Evolutionary conservation across 305 asterid species (phyloP).

Genomic region (Solanum hybrid): DNA sequence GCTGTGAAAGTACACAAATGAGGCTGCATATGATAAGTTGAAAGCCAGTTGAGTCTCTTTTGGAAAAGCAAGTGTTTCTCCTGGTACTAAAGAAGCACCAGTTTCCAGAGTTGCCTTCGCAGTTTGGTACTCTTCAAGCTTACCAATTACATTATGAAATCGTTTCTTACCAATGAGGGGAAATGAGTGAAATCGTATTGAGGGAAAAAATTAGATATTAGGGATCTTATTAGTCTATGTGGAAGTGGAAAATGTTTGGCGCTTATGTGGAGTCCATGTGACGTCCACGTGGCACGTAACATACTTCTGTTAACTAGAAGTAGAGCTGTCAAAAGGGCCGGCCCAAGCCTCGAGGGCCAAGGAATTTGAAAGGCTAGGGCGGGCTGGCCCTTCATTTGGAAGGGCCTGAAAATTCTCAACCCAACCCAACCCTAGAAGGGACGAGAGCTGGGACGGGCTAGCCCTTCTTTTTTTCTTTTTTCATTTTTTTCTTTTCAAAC

Average conservation of each 20-base stretch:
- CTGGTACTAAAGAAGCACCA: slow-evolving; percentile 74
- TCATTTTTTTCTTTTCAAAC: no score
- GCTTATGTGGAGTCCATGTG: not conserved
- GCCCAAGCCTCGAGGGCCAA: no score
- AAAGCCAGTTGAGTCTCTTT: slow-evolving; percentile 26
- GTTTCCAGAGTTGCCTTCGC: slow-evolving; percentile 67
- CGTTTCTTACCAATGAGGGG: not conserved
- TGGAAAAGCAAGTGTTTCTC: slow-evolving; percentile 30
- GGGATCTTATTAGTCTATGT: not conserved
- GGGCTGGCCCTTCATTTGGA: no score
- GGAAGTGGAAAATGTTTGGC: not conserved
- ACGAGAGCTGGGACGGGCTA: no score
- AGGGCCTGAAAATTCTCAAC: no score
- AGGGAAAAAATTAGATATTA: not conserved
- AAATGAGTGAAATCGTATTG: not conserved
- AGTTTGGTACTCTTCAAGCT: slow-evolving; percentile 89
- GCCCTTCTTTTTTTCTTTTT: no score
- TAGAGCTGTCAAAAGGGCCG: no score
- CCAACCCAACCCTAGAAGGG: no score
- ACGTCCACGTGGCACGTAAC: not conserved
- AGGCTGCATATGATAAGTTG: slow-evolving; percentile 17
- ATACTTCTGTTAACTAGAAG: not conserved
- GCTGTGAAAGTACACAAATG: not conserved
- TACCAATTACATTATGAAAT: not conserved
- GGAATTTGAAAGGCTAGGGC: no score